These are phyloP conservation scores for Kappamyces sp. DNA, from an alignment of 192 early-diverging fungal genomes.

Conservation along the genomic window DNA sequence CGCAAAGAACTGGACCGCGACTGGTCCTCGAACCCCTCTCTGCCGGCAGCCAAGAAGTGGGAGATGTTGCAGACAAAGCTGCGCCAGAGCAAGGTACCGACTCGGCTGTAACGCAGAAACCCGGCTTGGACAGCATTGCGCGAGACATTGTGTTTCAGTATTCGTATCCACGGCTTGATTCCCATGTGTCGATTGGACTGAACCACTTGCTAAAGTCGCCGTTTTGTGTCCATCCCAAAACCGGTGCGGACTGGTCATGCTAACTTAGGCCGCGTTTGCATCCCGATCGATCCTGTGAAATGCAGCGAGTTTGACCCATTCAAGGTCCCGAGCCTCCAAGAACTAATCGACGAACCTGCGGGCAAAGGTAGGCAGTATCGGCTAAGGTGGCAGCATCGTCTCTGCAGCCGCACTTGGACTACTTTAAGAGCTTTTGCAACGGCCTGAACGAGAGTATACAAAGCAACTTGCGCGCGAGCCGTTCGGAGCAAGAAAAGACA, in stretches of 20 bases:
- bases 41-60: conserved; percentile 22
- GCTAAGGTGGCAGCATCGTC: conserved; percentile 14
- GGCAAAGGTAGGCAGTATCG: neutral
- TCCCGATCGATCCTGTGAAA: conserved; percentile 73
- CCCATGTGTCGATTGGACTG: conserved; percentile 81
- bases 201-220: conserved; percentile 96
- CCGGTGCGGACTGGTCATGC: conserved; percentile 43
- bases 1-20: conserved; percentile 20
- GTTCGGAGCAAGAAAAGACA: conserved; percentile 25
- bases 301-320: conserved; percentile 84
- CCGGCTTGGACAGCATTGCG: conserved; percentile 5
- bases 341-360: conserved; percentile 53
- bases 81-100: neutral
- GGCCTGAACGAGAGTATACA: conserved; percentile 18
- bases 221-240: conserved; percentile 95
- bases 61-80: conserved; percentile 14
- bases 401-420: conserved; percentile 25
- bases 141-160: conserved; percentile 85
- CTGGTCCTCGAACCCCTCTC: conserved; percentile 13
- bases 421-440: conserved; percentile 24
- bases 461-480: conserved; percentile 12
- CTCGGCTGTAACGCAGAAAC: conserved; percentile 6
- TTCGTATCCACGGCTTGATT: conserved; percentile 88
- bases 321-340: conserved; percentile 64
- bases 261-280: conserved; percentile 74